Percentiles rank a stretch among this genome's conserved stretches.
Conservation (phyloP, 495 filamentous ascomycete species). For the Hypoxylon trugodes region DNA sequence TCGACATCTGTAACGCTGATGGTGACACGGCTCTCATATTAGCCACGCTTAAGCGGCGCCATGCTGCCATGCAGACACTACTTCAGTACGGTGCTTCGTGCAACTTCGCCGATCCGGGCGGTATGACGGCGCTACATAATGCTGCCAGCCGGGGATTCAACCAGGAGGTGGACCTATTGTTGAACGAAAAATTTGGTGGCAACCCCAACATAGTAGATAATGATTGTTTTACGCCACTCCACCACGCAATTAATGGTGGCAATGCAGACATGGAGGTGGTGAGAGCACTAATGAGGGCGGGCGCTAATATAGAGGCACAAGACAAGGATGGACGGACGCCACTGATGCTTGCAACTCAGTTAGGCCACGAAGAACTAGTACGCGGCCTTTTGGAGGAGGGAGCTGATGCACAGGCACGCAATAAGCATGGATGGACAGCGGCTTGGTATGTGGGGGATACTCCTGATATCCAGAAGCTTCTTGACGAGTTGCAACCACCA, state of each 20-base stretch:
- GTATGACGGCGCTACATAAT: not conserved
- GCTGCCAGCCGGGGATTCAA: not conserved
- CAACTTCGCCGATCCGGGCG: not conserved
- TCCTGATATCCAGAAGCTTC: not conserved
- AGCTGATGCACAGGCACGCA: not conserved
- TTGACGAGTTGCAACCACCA: not conserved
- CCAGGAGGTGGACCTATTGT: not conserved
- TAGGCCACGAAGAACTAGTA: not conserved
- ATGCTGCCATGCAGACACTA: not conserved
- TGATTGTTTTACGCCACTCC: not conserved
- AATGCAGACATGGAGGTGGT: not conserved
- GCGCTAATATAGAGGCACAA: not conserved
- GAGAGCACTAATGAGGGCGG: not conserved
- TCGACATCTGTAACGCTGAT: not conserved
- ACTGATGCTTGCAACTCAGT: not conserved
- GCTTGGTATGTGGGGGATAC: not conserved
- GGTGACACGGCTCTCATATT: slow-evolving; percentile 2
- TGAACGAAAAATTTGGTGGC: not conserved
- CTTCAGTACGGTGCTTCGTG: not conserved
- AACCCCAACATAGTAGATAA: not conserved
- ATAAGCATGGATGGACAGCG: not conserved
- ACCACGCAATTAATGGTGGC: not conserved
- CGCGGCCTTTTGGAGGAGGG: not conserved
- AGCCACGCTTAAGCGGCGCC: not conserved
- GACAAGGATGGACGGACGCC: not conserved